Percentiles rank a stretch among this genome's conserved stretches.
phyloP scores from a whole-genome alignment of 345 rosid species.

The Eucalyptus pumila region DNA sequence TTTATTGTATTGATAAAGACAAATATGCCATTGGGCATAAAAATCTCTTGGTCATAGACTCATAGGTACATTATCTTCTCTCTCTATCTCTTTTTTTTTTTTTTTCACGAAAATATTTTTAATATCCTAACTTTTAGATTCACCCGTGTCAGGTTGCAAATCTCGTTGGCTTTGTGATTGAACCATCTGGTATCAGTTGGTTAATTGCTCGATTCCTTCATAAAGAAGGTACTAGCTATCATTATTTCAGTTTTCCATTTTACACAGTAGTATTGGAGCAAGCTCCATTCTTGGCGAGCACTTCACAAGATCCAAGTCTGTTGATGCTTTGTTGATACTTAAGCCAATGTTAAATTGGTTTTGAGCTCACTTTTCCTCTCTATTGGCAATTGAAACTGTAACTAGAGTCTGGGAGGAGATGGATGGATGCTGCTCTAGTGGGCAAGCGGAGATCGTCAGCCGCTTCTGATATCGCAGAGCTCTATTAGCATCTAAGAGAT shows the following conservation, averaged over 20 bases:
- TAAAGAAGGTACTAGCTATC: conserved; percentile 35
- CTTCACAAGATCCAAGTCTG: neutral
- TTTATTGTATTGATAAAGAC: neutral
- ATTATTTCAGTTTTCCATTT: neutral
- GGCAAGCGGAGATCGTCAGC: neutral
- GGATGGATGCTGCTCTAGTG: neutral
- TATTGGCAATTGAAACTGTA: neutral
- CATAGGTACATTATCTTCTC: neutral
- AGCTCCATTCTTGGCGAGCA: neutral
- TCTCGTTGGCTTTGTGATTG: conserved; percentile 87
- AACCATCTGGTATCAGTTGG: conserved; percentile 73
- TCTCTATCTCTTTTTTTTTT: rapidly evolving
- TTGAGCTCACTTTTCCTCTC: neutral
- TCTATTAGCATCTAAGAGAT: neutral
- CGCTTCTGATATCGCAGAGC: neutral
- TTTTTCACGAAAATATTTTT: neutral
- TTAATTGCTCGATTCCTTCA: conserved; percentile 45
- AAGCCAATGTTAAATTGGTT: neutral
- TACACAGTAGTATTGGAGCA: neutral
- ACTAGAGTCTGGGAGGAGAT: neutral
- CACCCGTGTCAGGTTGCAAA: conserved; percentile 50
- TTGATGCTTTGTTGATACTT: neutral
- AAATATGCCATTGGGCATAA: neutral
- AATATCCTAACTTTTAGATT: neutral
- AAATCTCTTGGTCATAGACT: neutral